Base-by-base conservation (phyloP, 2,329 filamentous ascomycete genomes). In the Botrytis byssoidea region DNA sequence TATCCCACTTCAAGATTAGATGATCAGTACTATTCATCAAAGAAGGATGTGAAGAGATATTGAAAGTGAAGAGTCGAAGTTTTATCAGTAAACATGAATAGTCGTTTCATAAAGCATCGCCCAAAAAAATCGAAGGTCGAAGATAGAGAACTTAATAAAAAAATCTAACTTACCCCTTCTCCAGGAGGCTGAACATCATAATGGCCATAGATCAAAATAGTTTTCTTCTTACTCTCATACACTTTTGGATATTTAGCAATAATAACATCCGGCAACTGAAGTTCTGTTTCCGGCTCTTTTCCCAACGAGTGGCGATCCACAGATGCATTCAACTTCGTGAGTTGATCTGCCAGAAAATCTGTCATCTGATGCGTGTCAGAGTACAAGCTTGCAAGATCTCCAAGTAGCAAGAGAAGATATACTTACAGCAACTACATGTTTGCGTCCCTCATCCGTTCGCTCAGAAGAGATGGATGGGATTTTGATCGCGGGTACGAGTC, bases 191-290 rank as follows among this genome's bases (percentile, higher is more conserved):
- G 70, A 25, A 72, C 70, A 69, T 72, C 70, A 32, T 72, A 72
- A 35, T 72, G 70, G 1, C 70, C 70, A 48, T 72, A 72, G n/a
- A 72, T 72, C 14, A 72, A 20, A 18, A 72, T 59, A 3, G 70
- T 72, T 16, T 68, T 59, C n/a, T 68, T 72, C 18, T 32, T 18
- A 25, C 20, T 18, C 18, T 68, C 37, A 29, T 57, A 40, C 22
- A 8, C 1, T 7, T 40, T 16, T 29, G 67, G 67, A n/a, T 72
- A 67, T 22, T 65, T 67, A 25, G 59, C 60, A 22, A 69, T 22
- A 35, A 68, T 37, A 25, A 72, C 16, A 29, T 64, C 59, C 14
- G 70, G 70, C 20, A 72, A 51, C 1, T 51, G 12, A 18, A 68
- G 44, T 3, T 66, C 46, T 6, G 70, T 66, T 48, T 8, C 63